These are phyloP conservation scores for Paecilomyces sp. DNA, from an alignment of 2,329 filamentous ascomycete species.

Conservation along the genomic window DNA sequence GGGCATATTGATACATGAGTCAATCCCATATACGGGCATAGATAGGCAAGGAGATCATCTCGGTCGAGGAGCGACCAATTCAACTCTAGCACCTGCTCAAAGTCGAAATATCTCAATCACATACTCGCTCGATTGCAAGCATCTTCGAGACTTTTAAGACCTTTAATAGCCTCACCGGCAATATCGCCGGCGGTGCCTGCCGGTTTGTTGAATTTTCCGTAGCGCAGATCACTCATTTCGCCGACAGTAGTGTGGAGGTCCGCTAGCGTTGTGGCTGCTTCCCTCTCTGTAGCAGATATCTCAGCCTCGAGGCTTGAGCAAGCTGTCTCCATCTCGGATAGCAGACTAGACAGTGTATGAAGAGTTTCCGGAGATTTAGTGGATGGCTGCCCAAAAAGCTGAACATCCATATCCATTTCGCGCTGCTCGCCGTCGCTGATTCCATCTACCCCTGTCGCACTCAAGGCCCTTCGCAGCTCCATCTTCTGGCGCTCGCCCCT, in stretches of 20 bases:
- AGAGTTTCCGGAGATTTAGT: slow-evolving; percentile 29
- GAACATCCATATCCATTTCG: slow-evolving; percentile 39
- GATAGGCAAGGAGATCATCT: too few species aligned
- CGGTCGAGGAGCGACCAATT: neutral
- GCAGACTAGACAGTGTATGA: slow-evolving; percentile 58
- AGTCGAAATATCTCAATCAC: slow-evolving; percentile 2
- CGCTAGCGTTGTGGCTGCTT: slow-evolving; percentile 54
- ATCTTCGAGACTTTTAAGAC: slow-evolving; percentile 57
- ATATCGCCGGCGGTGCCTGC: slow-evolving; percentile 52
- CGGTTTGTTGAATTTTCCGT: slow-evolving; percentile 58
- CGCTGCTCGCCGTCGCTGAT: slow-evolving; percentile 25
- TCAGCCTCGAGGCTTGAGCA: slow-evolving; percentile 60
- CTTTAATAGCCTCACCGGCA: slow-evolving; percentile 59
- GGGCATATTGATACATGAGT: too few species aligned
- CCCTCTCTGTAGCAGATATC: slow-evolving; percentile 57
- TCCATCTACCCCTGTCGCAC: slow-evolving; percentile 25
- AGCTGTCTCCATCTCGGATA: slow-evolving; percentile 64
- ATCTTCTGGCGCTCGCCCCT: slow-evolving; percentile 30
- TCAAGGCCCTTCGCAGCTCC: slow-evolving; percentile 27
- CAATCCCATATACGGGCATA: too few species aligned
- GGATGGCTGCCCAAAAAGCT: slow-evolving; percentile 54
- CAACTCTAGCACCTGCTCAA: neutral
- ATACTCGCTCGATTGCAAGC: slow-evolving; percentile 44
- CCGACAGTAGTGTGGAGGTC: slow-evolving; percentile 61
- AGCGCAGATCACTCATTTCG: slow-evolving; percentile 72